Evolutionary conservation across 495 filamentous ascomycete species (phyloP).

Genomic region (Penicillium goetzii): DNA sequence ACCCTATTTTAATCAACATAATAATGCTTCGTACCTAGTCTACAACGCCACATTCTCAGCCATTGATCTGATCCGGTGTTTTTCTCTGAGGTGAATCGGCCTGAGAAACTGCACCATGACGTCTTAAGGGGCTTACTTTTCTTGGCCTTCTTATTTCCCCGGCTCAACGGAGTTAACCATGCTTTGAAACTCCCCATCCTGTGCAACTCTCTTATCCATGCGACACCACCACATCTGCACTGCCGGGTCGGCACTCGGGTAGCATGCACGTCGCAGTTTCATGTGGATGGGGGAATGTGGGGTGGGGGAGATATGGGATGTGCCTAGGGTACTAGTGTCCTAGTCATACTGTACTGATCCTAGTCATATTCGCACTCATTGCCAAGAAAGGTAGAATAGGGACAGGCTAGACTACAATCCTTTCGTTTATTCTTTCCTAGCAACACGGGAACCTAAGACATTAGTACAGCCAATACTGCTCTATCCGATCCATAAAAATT

Average conservation of each 20-base stretch:
- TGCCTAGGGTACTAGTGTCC: background rate
- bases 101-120: constrained; percentile 9
- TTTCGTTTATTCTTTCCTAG: background rate
- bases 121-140: background rate
- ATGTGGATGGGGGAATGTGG: constrained; percentile 8
- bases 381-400: no score
- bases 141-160: background rate
- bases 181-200: background rate
- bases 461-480: background rate
- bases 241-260: constrained; percentile 31
- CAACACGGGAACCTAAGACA: background rate
- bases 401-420: background rate
- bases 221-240: constrained; percentile 8
- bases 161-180: background rate
- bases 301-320: constrained; percentile 2
- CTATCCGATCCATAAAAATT: background rate
- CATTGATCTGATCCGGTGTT: constrained; percentile 15
- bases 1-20: background rate
- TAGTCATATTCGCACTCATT: no score
- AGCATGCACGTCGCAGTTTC: constrained; percentile 27
- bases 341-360: no score
- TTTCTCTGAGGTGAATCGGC: background rate
- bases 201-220: background rate
- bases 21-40: background rate
- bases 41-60: background rate